phyloP scores from a whole-genome alignment of 140 eudicot genomes.

The Cichorium intybus region DNA sequence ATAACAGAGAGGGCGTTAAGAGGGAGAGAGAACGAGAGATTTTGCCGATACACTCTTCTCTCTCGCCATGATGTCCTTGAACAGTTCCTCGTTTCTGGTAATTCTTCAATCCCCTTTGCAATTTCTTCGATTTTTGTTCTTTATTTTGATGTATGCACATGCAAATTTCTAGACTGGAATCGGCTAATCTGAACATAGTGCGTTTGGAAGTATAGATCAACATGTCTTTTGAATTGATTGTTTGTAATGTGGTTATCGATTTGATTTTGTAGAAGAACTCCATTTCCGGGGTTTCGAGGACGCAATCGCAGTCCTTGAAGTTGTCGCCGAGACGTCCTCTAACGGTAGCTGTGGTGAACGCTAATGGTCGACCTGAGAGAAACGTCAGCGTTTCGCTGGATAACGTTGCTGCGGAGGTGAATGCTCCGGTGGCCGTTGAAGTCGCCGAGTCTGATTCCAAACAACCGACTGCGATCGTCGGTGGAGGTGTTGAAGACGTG shows the following conservation, averaged over 20 bases:
- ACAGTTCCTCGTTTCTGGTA: conserved; percentile 19
- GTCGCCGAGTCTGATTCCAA: conserved; percentile 14
- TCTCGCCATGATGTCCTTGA: conserved; percentile 27
- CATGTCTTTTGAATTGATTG: background rate
- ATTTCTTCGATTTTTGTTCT: background rate
- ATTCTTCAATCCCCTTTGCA: background rate
- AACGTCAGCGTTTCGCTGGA: conserved; percentile 46
- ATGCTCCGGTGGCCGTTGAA: conserved; percentile 40
- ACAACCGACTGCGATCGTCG: conserved; percentile 21
- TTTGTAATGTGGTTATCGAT: conserved; percentile 4
- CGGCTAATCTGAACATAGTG: background rate
- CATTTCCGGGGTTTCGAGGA: conserved; percentile 30
- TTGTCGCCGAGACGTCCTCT: conserved; percentile 17
- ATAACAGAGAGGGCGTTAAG: conserved; percentile 4
- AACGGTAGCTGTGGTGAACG: conserved; percentile 47
- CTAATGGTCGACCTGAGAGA: conserved; percentile 39
- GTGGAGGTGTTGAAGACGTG: conserved; percentile 43
- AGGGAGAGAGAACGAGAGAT: conserved; percentile 2
- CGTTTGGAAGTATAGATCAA: background rate
- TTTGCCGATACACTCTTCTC: conserved; percentile 2
- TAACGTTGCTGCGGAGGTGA: conserved; percentile 35
- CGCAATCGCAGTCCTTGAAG: conserved; percentile 29
- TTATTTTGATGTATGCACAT: background rate
- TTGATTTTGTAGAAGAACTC: conserved; percentile 33
- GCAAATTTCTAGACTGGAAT: background rate